Evolutionary conservation across 2,329 filamentous ascomycete genomes (phyloP).

Genomic region (Dothideomycetes sp.): DNA sequence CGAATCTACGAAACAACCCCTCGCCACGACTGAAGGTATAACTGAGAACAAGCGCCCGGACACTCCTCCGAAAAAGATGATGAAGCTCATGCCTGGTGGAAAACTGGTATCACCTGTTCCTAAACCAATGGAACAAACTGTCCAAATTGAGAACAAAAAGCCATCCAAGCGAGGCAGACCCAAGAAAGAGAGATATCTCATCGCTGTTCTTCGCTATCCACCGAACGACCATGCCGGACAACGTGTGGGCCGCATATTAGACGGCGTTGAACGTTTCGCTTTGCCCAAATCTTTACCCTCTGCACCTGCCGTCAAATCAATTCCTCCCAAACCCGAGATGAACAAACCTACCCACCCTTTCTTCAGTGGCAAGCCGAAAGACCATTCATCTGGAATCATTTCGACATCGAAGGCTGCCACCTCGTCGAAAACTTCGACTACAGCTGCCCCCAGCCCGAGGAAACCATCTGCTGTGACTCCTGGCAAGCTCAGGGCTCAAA

Average conservation of each 20-base stretch:
- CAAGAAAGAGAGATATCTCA: conserved; percentile 21
- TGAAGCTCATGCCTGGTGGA: conserved; percentile 37
- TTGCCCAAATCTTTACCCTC: conserved; percentile 1
- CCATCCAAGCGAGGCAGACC: conserved; percentile 23
- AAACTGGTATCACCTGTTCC: conserved; percentile 36
- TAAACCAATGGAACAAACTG: conserved; percentile 18
- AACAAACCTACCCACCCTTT: conserved; percentile 57
- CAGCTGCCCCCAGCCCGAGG: conserved; percentile 17
- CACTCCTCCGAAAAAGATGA: conserved; percentile 27
- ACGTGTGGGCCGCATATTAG: conserved; percentile 56
- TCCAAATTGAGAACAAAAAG: conserved; percentile 16
- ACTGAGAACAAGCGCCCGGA: not conserved
- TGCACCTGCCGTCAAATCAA: conserved; percentile 21
- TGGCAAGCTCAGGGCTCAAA: conserved; percentile 35
- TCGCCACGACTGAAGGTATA: not conserved
- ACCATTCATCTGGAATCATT: too few species aligned
- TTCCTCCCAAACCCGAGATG: conserved; percentile 22
- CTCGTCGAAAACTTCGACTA: conserved; percentile 18
- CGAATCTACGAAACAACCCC: not conserved
- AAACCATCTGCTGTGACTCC: conserved; percentile 36
- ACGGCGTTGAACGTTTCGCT: conserved; percentile 26
- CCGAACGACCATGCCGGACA: conserved; percentile 41
- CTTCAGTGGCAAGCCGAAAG: conserved; percentile 50
- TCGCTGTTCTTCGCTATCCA: conserved; percentile 39
- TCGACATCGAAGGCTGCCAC: not conserved